These are phyloP conservation scores for Beauveria medogensis DNA, from an alignment of 2,329 filamentous ascomycete species.

Conservation along the genomic window DNA sequence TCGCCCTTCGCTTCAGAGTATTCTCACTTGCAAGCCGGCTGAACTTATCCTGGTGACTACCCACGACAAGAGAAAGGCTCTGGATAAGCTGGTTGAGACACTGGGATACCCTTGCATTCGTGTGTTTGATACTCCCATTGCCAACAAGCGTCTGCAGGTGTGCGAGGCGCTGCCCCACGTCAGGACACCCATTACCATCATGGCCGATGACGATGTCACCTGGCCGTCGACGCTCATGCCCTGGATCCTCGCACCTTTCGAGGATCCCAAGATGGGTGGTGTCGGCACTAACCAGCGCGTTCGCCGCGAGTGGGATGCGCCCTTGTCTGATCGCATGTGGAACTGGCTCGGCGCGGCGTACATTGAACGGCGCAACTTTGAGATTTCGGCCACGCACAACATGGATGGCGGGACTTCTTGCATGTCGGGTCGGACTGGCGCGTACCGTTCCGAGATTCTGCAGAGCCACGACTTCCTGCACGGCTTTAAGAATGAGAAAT, in stretches of 20 bases:
- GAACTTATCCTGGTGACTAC: constrained; percentile 84
- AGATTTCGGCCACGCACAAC: constrained; percentile 91
- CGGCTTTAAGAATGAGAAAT: constrained; percentile 85
- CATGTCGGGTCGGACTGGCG: constrained; percentile 88
- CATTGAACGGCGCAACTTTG: constrained; percentile 89
- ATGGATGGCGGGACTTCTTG: constrained; percentile 95
- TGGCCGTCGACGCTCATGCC: constrained; percentile 80
- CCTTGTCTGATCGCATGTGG: constrained; percentile 58
- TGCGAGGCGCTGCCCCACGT: constrained; percentile 84
- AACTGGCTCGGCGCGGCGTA: constrained; percentile 90
- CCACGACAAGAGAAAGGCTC: constrained; percentile 63
- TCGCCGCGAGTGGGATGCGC: constrained; percentile 55
- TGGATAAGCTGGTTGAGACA: constrained; percentile 58
- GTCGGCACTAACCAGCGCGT: constrained; percentile 89
- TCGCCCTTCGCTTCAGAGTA: constrained; percentile 70
- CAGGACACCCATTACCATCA: constrained; percentile 74
- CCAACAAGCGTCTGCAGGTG: constrained; percentile 93
- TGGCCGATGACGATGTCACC: constrained; percentile 93
- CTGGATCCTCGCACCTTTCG: constrained; percentile 90
- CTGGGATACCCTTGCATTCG: constrained; percentile 54
- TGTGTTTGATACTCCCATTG: constrained; percentile 70
- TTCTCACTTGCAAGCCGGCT: constrained; percentile 59
- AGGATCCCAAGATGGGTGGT: constrained; percentile 73
- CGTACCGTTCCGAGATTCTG: constrained; percentile 82
- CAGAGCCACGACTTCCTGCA: constrained; percentile 78